Evolutionary conservation across 768 basidiomycete genomes (phyloP).

Genomic region (Suillus subaureus): DNA sequence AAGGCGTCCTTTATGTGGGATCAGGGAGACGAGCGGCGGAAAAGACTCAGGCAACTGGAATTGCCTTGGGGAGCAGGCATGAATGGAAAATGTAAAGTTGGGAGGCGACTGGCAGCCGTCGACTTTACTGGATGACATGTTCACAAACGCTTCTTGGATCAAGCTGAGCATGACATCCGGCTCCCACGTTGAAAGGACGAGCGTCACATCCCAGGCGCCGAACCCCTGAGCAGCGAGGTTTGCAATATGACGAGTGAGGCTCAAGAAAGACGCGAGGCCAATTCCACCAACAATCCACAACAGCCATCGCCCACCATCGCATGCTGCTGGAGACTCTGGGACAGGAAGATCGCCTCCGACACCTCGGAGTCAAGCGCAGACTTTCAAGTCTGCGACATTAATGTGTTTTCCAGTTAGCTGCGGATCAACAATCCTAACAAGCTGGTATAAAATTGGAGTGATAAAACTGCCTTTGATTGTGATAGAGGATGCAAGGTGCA

Average conservation of each 20-base stretch:
- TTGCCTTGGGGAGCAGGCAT: conserved; percentile 17
- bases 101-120: background rate
- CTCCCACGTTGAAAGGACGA: conserved; percentile 55
- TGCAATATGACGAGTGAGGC: conserved; percentile 42
- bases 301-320: conserved; percentile 32
- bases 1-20: conserved; percentile 21
- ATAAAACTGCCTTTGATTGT: conserved; percentile 57
- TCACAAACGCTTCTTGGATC: conserved; percentile 33
- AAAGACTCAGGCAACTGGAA: conserved; percentile 6
- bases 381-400: conserved; percentile 33
- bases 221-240: conserved; percentile 18
- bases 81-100: conserved; percentile 18
- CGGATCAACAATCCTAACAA: conserved; percentile 29
- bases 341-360: conserved; percentile 50
- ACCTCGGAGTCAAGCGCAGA: conserved; percentile 52
- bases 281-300: conserved; percentile 69
- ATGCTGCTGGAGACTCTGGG: conserved; percentile 22
- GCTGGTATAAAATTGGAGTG: conserved; percentile 53
- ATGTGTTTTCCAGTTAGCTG: conserved; percentile 6
- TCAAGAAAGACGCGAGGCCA: conserved; percentile 63
- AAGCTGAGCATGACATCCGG: conserved; percentile 52
- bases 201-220: conserved; percentile 43
- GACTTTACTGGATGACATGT: background rate
- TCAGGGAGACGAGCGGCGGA: conserved; percentile 16
- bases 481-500: conserved; percentile 34